Percentiles rank a stretch among this genome's conserved stretches.
Conservation (phyloP, 768 basidiomycete genomes). For the Kwoniella sp. region DNA sequence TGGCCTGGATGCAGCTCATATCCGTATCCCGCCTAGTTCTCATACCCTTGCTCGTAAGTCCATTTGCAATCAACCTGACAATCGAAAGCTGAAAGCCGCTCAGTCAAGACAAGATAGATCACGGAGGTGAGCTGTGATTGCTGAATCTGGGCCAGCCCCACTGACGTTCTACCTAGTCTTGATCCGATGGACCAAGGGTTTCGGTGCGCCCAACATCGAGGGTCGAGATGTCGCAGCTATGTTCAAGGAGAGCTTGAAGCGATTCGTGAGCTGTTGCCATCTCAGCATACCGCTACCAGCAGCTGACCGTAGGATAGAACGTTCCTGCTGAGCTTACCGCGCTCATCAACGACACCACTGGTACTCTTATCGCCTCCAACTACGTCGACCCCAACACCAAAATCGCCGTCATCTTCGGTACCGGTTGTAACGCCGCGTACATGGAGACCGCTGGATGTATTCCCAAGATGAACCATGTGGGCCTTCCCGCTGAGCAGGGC, state of each 20-base stretch:
- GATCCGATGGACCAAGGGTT: conserved; percentile 99
- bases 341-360: conserved; percentile 96
- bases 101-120: conserved; percentile 91
- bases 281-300: not conserved
- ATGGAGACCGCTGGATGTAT: conserved; percentile 86
- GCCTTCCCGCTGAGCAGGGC: conserved; percentile 58
- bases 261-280: conserved; percentile 58
- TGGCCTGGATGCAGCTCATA: conserved; percentile 32
- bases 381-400: conserved; percentile 88
- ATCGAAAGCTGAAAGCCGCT: conserved; percentile 6
- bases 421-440: conserved; percentile 96
- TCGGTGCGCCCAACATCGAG: conserved; percentile 85
- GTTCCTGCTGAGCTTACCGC: conserved; percentile 80
- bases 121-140: conserved; percentile 56
- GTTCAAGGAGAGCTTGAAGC: conserved; percentile 76
- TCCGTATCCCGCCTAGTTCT: conserved; percentile 58
- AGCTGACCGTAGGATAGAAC: conserved; percentile 55
- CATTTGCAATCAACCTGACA: not conserved
- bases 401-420: conserved; percentile 95
- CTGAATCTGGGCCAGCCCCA: not conserved
- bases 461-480: conserved; percentile 74
- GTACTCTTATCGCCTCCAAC: conserved; percentile 91
- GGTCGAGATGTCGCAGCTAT: conserved; percentile 87
- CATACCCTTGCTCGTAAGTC: conserved; percentile 86
- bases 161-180: conserved; percentile 54